Base-by-base conservation (phyloP, 2,329 filamentous ascomycete genomes). In the Stagonosporopsis vannaccii region DNA sequence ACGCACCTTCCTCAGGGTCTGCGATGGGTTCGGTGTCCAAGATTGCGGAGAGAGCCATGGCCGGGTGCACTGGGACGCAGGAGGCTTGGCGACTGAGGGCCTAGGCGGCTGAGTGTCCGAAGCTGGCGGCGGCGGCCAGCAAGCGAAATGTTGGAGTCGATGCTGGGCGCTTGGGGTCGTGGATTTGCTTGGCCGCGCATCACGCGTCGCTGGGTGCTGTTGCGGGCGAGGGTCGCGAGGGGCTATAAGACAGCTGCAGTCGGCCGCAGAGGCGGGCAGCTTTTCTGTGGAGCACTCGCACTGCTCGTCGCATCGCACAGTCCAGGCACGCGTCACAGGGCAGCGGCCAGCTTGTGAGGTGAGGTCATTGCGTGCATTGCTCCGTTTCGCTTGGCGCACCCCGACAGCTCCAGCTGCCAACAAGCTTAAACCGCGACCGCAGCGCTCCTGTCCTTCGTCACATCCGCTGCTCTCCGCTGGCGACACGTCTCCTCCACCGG, bases 1-100 rank as follows among this genome's bases (percentile, higher is more conserved):
- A 65, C 66, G 54, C 47, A 86, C 85, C 85, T 84, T 89, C 85
- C 73, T 86, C 84, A 39, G 81, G 77, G 70, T 87, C 84, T 28
- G 76, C 75, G 58, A 87, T 77, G 60, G 84, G 82, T 50, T 78
- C 74, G 40, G 47, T 54, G 11, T 81, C 82, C 48, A 86, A 57
- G 19, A 60, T 58, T 4, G 41, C 51, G 68, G 45, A 72, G 56
- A 59, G 70, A 57, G 67, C 62, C 62, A 61, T 57, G 50, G 55
- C 28, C 17, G 41, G 39, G 26, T 17, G 26, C 15, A n/a, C n/a
- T 17, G 7, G 15, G 30, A 20, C 36, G 43, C 49, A 56, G 52
- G 43, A 39, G 47, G 32, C 35, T 51, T 51, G 56, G 47, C 51
- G 33, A 56, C 43, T 40, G 28, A 39, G 33, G 12, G 36, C 53